A percentile compares a stretch with the other conserved stretches of the same genome.
These are phyloP conservation scores for Vickermania spadyakhi DNA, from an alignment of 208 protist species.

Conservation along the genomic window DNA sequence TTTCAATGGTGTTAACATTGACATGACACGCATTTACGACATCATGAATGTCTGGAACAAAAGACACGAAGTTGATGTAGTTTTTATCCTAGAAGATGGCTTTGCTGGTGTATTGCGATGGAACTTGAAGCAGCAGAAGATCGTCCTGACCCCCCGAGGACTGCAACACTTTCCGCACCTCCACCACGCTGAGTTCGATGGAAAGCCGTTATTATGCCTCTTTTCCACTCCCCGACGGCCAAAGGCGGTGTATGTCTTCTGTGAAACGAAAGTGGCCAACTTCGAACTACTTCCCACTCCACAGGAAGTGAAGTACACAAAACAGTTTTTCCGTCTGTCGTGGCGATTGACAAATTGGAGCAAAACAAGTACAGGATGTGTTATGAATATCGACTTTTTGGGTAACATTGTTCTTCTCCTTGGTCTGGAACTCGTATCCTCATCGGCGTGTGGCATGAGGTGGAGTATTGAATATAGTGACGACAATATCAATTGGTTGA, in stretches of 20 bases:
- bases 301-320: background rate
- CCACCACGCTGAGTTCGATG: slow-evolving; percentile 12
- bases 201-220: slow-evolving; percentile 14
- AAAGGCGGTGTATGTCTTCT: slow-evolving; percentile 24
- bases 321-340: slow-evolving; percentile 12
- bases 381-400: slow-evolving; percentile 7
- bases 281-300: slow-evolving; percentile 5
- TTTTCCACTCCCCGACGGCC: slow-evolving; percentile 17
- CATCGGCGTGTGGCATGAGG: background rate
- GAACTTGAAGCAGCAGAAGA: slow-evolving; percentile 6
- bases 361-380: slow-evolving; percentile 6
- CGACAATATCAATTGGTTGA: slow-evolving; percentile 22
- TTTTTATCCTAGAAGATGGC: slow-evolving; percentile 6
- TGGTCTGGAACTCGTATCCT: slow-evolving; percentile 5
- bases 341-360: slow-evolving; percentile 23
- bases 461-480: slow-evolving; percentile 27
- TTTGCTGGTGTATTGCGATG: slow-evolving; percentile 11
- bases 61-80: slow-evolving; percentile 18
- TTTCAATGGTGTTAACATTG: slow-evolving; percentile 30
- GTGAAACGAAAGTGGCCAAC: slow-evolving; percentile 11
- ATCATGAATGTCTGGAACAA: slow-evolving; percentile 38
- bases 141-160: background rate
- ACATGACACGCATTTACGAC: slow-evolving; percentile 18
- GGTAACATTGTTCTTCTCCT: slow-evolving; percentile 2
- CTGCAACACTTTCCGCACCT: slow-evolving; percentile 12